Evolutionary conservation across 2,329 filamentous ascomycete species (phyloP).

Genomic region (Penicillium glabrum): DNA sequence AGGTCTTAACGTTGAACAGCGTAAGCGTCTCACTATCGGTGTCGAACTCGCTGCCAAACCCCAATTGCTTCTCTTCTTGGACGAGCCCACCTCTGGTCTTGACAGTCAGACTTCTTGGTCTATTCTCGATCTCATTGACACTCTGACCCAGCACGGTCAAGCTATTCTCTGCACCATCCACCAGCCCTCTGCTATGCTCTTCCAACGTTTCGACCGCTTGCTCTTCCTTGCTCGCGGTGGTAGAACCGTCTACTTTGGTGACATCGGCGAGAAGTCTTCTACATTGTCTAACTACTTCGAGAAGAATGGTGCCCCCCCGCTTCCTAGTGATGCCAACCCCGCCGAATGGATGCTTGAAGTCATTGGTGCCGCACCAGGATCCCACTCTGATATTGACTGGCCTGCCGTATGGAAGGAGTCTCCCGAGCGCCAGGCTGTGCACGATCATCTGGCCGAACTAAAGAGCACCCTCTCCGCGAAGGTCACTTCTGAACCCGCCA

Average conservation of each 20-base stretch:
- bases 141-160: conserved; percentile 83
- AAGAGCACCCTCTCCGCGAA: conserved; percentile 43
- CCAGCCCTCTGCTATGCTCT: conserved; percentile 92
- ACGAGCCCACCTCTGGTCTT: conserved; percentile 92
- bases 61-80: conserved; percentile 83
- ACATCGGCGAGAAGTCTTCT: conserved; percentile 61
- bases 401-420: conserved; percentile 61
- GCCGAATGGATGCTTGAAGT: conserved; percentile 72
- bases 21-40: conserved; percentile 83
- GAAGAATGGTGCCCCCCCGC: conserved; percentile 60
- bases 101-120: conserved; percentile 94
- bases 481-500: conserved; percentile 35
- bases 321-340: conserved; percentile 65
- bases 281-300: conserved; percentile 65
- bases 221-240: conserved; percentile 66
- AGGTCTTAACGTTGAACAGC: conserved; percentile 65
- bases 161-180: conserved; percentile 97
- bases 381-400: conserved; percentile 65
- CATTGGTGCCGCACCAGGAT: conserved; percentile 62
- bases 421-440: conserved; percentile 56
- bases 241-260: conserved; percentile 68
- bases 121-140: conserved; percentile 83
- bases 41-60: conserved; percentile 96
- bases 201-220: conserved; percentile 75
- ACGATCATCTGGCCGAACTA: conserved; percentile 56